Evolutionary conservation across 768 basidiomycete genomes (phyloP).

Genomic region (Pseudohyphozyma bogoriensis): DNA sequence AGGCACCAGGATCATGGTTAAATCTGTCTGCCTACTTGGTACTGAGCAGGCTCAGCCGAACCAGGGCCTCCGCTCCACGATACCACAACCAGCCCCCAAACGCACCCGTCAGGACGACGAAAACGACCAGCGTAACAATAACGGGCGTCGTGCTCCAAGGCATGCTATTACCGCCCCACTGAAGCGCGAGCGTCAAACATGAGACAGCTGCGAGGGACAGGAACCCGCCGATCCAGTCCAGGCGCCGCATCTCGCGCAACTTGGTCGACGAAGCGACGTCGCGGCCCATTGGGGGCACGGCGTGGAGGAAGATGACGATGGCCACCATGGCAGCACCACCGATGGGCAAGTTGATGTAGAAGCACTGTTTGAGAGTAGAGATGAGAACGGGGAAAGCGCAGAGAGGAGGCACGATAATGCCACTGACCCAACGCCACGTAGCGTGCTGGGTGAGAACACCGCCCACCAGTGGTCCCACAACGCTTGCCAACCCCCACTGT

Average conservation of each 20-base stretch:
- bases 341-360: slow-evolving; percentile 33
- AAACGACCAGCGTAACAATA: slow-evolving; percentile 39
- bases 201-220: slow-evolving; percentile 41
- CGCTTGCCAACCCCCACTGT: slow-evolving; percentile 25
- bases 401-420: no score
- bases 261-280: slow-evolving; percentile 19
- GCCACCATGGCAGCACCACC: slow-evolving; percentile 38
- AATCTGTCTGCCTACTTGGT: not conserved
- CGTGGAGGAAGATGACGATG: slow-evolving; percentile 29
- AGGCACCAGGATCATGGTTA: not conserved
- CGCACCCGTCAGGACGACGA: slow-evolving; percentile 35
- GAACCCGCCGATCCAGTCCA: slow-evolving; percentile 43
- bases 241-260: slow-evolving; percentile 29
- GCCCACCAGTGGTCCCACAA: slow-evolving; percentile 14
- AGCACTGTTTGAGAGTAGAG: no score
- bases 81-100: slow-evolving; percentile 38
- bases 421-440: slow-evolving; percentile 40
- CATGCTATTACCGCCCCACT: slow-evolving; percentile 46
- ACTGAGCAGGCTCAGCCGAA: slow-evolving; percentile 39
- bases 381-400: not conserved
- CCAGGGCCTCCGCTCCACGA: slow-evolving; percentile 39
- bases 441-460: slow-evolving; percentile 8
- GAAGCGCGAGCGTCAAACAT: slow-evolving; percentile 43
- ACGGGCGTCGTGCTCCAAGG: slow-evolving; percentile 45
- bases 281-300: slow-evolving; percentile 31